These are phyloP conservation scores for Triangularia verruculosa DNA, from an alignment of 2,329 filamentous ascomycete species.

Conservation along the genomic window DNA sequence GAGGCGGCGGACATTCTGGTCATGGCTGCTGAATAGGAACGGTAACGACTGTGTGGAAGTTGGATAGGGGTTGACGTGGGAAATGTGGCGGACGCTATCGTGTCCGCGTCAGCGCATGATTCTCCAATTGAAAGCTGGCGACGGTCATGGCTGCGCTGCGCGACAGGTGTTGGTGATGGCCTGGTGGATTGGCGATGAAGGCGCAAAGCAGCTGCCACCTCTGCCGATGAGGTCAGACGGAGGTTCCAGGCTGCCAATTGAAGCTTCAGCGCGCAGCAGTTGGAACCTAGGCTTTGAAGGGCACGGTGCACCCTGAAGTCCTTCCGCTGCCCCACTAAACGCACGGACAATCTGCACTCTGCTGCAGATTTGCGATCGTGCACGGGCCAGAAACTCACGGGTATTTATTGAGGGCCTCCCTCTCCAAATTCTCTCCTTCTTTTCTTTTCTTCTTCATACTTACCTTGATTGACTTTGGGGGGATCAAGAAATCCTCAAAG, in stretches of 20 bases:
- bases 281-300: not conserved
- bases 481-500: not conserved
- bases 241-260: not conserved
- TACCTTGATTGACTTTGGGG: slow-evolving; percentile 5
- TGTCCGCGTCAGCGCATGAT: not conserved
- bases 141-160: not conserved
- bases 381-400: slow-evolving; percentile 9
- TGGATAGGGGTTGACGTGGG: not conserved
- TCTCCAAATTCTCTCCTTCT: slow-evolving; percentile 15
- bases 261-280: not conserved
- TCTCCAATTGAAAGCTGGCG: not conserved
- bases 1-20: slow-evolving; percentile 42
- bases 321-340: too few relatives aligned
- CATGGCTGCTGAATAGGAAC: not conserved
- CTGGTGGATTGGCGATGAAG: not conserved
- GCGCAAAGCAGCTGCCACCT: slow-evolving; percentile 3
- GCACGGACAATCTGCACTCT: slow-evolving; percentile 2
- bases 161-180: not conserved
- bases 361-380: not conserved
- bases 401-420: slow-evolving; percentile 11
- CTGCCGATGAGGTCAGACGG: not conserved
- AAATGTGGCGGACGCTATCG: not conserved
- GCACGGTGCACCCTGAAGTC: not conserved
- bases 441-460: slow-evolving; percentile 19
- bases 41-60: slow-evolving; percentile 3